Percentiles rank a stretch among this genome's conserved stretches.
Conservation (phyloP, 1,284 basidiomycete genomes). For the Sanghuangporus sanghuang region DNA sequence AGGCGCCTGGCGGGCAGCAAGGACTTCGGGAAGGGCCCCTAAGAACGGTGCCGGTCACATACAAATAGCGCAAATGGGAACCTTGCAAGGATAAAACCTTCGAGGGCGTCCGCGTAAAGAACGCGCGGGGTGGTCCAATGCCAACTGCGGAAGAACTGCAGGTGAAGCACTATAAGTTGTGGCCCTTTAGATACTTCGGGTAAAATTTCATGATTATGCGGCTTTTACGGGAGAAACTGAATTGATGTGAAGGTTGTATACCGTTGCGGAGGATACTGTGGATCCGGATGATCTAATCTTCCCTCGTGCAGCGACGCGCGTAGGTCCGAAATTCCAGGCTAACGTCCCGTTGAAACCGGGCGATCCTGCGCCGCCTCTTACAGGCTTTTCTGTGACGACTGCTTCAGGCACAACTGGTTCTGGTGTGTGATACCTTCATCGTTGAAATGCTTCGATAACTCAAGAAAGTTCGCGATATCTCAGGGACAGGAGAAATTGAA, state of each 20-base stretch:
- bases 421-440: neutral
- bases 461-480: neutral
- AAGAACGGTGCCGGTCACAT: neutral
- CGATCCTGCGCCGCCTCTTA: slow-evolving; percentile 17
- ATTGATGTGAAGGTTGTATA: slow-evolving; percentile 61
- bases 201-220: slow-evolving; percentile 28
- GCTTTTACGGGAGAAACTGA: slow-evolving; percentile 9
- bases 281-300: slow-evolving; percentile 95
- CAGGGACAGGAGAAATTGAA: slow-evolving; percentile 27
- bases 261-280: slow-evolving; percentile 86
- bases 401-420: neutral
- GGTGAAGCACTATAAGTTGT: slow-evolving; percentile 84
- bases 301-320: slow-evolving; percentile 82
- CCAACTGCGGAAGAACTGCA: slow-evolving; percentile 71
- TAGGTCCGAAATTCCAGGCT: slow-evolving; percentile 85
- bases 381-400: neutral
- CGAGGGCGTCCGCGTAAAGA: slow-evolving; percentile 73
- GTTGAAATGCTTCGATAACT: too few relatives aligned
- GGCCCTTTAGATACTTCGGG: slow-evolving; percentile 98
- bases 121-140: slow-evolving; percentile 36
- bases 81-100: neutral
- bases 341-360: slow-evolving; percentile 49
- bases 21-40: slow-evolving; percentile 4
- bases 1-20: neutral
- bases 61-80: neutral